These are phyloP conservation scores for Sistotremastrum niveocremeum DNA, from an alignment of 768 basidiomycete genomes.

Conservation along the genomic window DNA sequence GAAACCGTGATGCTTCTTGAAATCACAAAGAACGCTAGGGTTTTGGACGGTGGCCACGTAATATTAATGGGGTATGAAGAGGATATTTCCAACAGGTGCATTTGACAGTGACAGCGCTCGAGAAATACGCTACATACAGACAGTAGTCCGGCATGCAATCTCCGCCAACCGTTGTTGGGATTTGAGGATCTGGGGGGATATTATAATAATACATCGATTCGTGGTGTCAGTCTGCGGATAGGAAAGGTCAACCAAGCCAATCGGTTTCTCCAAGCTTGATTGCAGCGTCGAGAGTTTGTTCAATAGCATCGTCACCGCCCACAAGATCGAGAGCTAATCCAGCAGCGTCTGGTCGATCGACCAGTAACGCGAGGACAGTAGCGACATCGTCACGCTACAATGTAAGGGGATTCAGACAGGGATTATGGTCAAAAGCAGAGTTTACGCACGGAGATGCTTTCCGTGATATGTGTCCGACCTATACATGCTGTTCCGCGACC, in stretches of 20 bases:
- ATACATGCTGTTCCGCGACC: slow-evolving; percentile 38
- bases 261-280: slow-evolving; percentile 37
- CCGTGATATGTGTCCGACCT: slow-evolving; percentile 38
- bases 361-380: slow-evolving; percentile 27
- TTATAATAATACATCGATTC: no score
- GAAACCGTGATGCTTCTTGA: no score
- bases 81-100: no score
- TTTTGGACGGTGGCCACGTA: no score
- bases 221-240: no score
- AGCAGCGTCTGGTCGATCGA: slow-evolving; percentile 37
- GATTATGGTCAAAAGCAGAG: not conserved
- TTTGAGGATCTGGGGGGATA: no score
- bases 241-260: slow-evolving; percentile 8
- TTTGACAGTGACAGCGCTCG: no score
- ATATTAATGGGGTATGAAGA: no score
- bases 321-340: slow-evolving; percentile 50
- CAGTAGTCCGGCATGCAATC: no score
- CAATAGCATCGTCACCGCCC: slow-evolving; percentile 34
- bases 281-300: slow-evolving; percentile 33
- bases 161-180: no score
- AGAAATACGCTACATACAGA: no score
- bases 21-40: no score
- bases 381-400: slow-evolving; percentile 48
- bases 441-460: slow-evolving; percentile 32
- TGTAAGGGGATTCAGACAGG: not conserved